Base-by-base conservation (phyloP, 1,284 basidiomycete genomes). In the Ceraceosorus guamensis region DNA sequence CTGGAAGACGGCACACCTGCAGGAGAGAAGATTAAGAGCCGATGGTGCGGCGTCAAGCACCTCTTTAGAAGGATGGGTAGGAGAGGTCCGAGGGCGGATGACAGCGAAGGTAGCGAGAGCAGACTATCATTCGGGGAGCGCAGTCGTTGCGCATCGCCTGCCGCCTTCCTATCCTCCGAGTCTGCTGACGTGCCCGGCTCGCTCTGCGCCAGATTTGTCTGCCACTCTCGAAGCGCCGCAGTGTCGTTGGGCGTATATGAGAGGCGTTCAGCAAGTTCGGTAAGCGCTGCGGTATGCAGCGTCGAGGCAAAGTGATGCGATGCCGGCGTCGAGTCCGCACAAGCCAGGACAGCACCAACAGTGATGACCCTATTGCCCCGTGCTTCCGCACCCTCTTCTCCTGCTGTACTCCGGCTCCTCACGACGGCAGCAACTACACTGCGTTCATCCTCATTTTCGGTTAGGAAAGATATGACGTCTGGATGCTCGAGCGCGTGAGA, bases 311-410 rank as follows among this genome's bases (percentile, higher is more conserved):
- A 50, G 18, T 65, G 59, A 39, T 66, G 64, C 14, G 63, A 51
- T n/a, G 61, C 35, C 0, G 60, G 44, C 7, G 60, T 64, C 2
- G 57, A 18, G 3, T 46, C 53, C 13, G 50, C 56, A 33, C 53
- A 51, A 16, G 45, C 37, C 8, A 41, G 37, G 8, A 59, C 47
- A 24, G 63, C 45, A 0, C 65, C 68, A 5, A 67, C 63, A 32
- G 58, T 60, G 35, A 69, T 54, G 64, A 71, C 68, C 14, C 68
- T 49, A 4, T 65, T 66, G 13, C 68, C 68, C 14, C 68, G 45
- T 50, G 67, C 60, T 10, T 51, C 44, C 1, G 46, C 52, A 8
- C 52, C 59, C 7, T 56, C 57, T 6, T 24, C 53, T 16, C 53
- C 48, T 3, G 39, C 50, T 14, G 6, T 30, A 11, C 49, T 43